Conservation (phyloP, 2,329 filamentous ascomycete species). For the Penicillium decumbens region DNA sequence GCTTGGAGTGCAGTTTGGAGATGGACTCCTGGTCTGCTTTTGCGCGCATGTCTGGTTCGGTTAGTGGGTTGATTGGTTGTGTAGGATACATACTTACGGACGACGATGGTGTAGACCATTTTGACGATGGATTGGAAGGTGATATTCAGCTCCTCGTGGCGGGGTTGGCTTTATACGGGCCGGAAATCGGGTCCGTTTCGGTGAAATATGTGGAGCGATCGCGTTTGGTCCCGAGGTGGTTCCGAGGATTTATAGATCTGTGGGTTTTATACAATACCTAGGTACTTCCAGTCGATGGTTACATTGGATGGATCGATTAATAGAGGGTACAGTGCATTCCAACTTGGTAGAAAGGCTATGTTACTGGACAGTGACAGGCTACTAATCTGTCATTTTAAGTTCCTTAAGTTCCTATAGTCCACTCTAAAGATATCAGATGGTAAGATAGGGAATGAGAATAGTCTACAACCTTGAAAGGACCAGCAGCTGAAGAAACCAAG, state of each 20-base stretch:
- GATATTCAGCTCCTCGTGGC: not conserved
- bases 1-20: slow-evolving; percentile 64
- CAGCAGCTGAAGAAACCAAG: not conserved
- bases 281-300: too few species aligned
- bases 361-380: too few species aligned
- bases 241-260: slow-evolving; percentile 1
- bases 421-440: not conserved
- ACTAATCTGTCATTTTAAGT: too few species aligned
- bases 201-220: slow-evolving; percentile 16
- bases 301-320: too few species aligned
- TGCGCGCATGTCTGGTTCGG: slow-evolving; percentile 53
- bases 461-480: too few species aligned
- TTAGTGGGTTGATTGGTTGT: not conserved
- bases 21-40: slow-evolving; percentile 62
- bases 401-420: too few species aligned
- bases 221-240: slow-evolving; percentile 15
- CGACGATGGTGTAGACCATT: slow-evolving; percentile 32
- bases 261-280: too few species aligned
- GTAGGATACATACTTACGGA: slow-evolving; percentile 19
- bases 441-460: too few species aligned
- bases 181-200: slow-evolving; percentile 3
- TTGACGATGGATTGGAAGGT: not conserved
- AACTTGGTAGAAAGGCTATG: too few species aligned
- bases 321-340: not conserved
- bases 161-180: slow-evolving; percentile 7